phyloP scores from a whole-genome alignment of 768 basidiomycete genomes.

The Agaricus subrufescens region DNA sequence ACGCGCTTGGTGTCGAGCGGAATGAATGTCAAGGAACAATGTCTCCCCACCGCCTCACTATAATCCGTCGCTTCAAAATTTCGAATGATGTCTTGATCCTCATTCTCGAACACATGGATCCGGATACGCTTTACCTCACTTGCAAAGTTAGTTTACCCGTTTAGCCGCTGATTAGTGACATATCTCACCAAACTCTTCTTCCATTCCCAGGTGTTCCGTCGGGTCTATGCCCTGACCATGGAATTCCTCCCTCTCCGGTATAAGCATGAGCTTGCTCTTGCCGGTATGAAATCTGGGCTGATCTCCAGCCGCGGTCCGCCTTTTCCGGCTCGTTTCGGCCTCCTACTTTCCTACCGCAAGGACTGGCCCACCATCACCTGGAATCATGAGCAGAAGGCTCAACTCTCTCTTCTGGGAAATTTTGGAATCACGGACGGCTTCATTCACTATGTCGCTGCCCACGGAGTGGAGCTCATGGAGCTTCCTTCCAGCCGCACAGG shows the following conservation, averaged over 20 bases:
- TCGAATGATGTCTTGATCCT: slow-evolving; percentile 48
- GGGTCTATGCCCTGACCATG: slow-evolving; percentile 40
- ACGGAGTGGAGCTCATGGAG: slow-evolving; percentile 41
- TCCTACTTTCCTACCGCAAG: slow-evolving; percentile 39
- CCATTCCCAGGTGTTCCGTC: slow-evolving; percentile 36
- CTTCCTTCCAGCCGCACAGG: slow-evolving; percentile 45
- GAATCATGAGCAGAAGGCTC: slow-evolving; percentile 42
- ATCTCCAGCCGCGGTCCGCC: slow-evolving; percentile 32
- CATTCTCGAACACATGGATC: slow-evolving; percentile 45
- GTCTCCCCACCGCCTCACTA: slow-evolving; percentile 38
- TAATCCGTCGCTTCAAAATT: slow-evolving; percentile 41
- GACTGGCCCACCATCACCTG: slow-evolving; percentile 46
- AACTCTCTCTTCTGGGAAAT: slow-evolving; percentile 31
- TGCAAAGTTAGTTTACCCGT: slow-evolving; percentile 33
- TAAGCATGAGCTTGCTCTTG: slow-evolving; percentile 41
- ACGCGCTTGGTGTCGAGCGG: slow-evolving; percentile 25
- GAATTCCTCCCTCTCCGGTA: slow-evolving; percentile 45
- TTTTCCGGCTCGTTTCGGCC: slow-evolving; percentile 37
- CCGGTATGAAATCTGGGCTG: slow-evolving; percentile 49
- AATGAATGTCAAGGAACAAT: slow-evolving; percentile 32
- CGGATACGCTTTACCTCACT: slow-evolving; percentile 40
- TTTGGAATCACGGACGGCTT: slow-evolving; percentile 36
- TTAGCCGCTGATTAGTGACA: no score
- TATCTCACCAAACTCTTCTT: slow-evolving; percentile 2
- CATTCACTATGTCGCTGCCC: slow-evolving; percentile 37